phyloP scores from a whole-genome alignment of 805 yeast genomes.

The Debaryomyces hansenii region DNA sequence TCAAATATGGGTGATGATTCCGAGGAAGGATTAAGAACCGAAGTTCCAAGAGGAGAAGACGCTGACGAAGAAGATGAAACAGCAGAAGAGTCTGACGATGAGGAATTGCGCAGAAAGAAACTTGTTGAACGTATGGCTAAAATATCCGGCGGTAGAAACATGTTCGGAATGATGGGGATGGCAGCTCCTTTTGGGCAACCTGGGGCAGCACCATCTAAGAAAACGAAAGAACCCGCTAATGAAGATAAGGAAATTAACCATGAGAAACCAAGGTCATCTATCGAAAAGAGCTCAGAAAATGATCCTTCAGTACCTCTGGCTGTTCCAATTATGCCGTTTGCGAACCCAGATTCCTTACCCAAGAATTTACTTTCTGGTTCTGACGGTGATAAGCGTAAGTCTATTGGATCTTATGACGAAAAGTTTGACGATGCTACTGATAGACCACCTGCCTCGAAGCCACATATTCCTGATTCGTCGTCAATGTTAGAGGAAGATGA shows the following conservation, averaged over 20 bases:
- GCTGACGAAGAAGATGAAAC: slow-evolving; percentile 52
- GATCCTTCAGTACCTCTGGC: slow-evolving; percentile 31
- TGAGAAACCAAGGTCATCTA: neutral
- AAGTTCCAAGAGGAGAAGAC: slow-evolving; percentile 39
- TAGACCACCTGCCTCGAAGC: slow-evolving; percentile 3
- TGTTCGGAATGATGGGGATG: slow-evolving; percentile 73
- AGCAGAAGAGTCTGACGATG: slow-evolving; percentile 68
- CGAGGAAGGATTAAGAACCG: slow-evolving; percentile 9
- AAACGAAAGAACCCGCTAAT: slow-evolving; percentile 8
- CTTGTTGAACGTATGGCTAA: slow-evolving; percentile 95
- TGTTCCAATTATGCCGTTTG: slow-evolving; percentile 56
- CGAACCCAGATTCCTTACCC: slow-evolving; percentile 35
- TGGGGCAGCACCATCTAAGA: slow-evolving; percentile 6
- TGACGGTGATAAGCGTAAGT: neutral
- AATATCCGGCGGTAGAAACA: slow-evolving; percentile 80
- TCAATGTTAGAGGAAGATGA: slow-evolving; percentile 26
- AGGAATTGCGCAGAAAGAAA: slow-evolving; percentile 71
- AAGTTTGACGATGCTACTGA: slow-evolving; percentile 9
- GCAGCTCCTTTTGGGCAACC: slow-evolving; percentile 36
- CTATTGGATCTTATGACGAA: slow-evolving; percentile 11
- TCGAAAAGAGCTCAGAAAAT: slow-evolving; percentile 16
- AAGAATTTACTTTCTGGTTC: neutral
- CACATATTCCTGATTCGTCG: slow-evolving; percentile 7
- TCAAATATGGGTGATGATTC: slow-evolving; percentile 1
- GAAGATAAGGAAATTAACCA: neutral